Evolutionary conservation across 2,329 filamentous ascomycete genomes (phyloP), one percentile per base, ranked within the genome.

Genomic region (Fusarium anguioides): DNA sequence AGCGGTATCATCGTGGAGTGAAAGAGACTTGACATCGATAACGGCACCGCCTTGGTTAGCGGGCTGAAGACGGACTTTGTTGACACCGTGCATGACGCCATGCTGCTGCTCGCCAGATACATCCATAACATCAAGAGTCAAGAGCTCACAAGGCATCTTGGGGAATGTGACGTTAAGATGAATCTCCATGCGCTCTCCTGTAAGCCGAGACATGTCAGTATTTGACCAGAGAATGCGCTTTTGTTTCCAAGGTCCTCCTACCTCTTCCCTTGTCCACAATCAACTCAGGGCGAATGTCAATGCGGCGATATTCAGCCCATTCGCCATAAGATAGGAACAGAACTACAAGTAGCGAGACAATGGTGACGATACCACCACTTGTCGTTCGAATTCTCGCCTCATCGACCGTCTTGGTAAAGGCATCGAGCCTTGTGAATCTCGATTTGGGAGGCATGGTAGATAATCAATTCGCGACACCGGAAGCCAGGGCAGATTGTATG

Each of bases 111-210:
- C 96, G 66, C 96, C 96, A 21, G 94, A 97, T 24, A 98, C 95
- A 81, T 99, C 96, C 96, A 99, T 99, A 56, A 99, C 95, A 78
- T 99, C 96, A 73, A 99, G 89, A 14, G 96, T 97, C 69, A 98
- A 84, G 49, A 99, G 88, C 80, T 98, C 95, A 82, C 96, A 99
- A 11, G 96, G 96, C 71, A 99, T 87, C 66, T 90, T 89, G 11
- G 96, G 96, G 78, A 99, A 99, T 44, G 93, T 96, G 61, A 99
- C 90, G 82, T 99, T 99, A 80, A 99, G 87, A 78, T 97, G 94
- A 69, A 99, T 99, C 79, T 98, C 96, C 95, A 99, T 98, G 80
- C 95, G 93, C 84, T 99, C 94, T 78, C 93, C 92, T 93, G 71
- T 55, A 47, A 42, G 39, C 9, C 31, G 46, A 21, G 35, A 21